Base-by-base conservation (phyloP, 257 asterid genomes). In the Nicotiana benthamiana region DNA sequence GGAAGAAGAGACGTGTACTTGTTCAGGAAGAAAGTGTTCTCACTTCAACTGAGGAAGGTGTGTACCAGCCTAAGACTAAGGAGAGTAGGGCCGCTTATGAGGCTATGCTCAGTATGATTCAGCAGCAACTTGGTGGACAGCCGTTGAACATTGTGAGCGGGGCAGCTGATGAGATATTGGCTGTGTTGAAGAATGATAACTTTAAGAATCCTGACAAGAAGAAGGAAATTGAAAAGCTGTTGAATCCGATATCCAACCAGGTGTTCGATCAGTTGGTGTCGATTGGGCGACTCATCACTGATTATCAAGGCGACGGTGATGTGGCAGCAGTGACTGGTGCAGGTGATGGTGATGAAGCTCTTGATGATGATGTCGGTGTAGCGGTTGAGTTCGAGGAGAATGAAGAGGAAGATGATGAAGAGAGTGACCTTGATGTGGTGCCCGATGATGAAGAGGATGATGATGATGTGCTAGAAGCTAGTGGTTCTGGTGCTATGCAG, bases 341-440 rank as follows among this genome's bases (percentile, higher is more conserved):
- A 66, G 79, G 83, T 59, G 78, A 80, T 61, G 86, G 85, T 3
- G 88, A 81, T 20, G 90, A 80, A 27, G 84, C 46, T 59, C 87
- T 86, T 34, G 89, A 86, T 11, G 86, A 82, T 76, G 86, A 86
- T 80, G 89, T 87, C 5, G 90, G 88, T 13, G 90, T 87, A 12
- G 90, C 90, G 64, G 90, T 87, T 74, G 90, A 87, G 83, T 87
- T 87, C 75, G 90, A 87, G 84, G 88, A 84, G 85, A 87, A 87
- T 10, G 90, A 87, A 75, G 90, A 87, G 54, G 90, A 87, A 65
- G 90, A 87, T 3, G 89, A 86, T 9, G 90, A 87, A 13, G 90
- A 84, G 10, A 85, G 87, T 75, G 88, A 87, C 70, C 86, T 83
- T 64, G 90, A 87, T 85, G 61, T 84, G 32, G 84, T 83, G 16